phyloP scores from a whole-genome alignment of 495 filamentous ascomycete species.

The Penicillium argentinense region DNA sequence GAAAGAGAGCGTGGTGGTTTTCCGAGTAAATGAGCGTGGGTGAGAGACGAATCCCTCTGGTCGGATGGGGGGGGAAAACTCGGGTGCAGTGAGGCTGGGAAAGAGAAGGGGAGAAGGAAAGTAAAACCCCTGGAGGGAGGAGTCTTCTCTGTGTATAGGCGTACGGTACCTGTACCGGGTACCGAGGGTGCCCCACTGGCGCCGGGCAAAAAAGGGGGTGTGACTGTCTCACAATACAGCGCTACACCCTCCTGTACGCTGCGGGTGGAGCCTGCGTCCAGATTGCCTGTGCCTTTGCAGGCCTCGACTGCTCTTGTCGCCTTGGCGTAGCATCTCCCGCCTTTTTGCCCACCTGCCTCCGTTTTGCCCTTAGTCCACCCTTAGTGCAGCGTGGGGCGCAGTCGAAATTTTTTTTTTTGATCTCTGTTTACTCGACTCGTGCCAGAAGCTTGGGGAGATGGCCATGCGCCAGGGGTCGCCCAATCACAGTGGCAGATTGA shows the following conservation, averaged over 20 bases:
- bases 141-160: too few species aligned
- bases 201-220: slow-evolving; percentile 11
- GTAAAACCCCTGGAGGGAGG: slow-evolving; percentile 11
- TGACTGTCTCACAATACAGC: background rate
- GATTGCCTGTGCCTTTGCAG: too few species aligned
- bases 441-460: slow-evolving; percentile 6
- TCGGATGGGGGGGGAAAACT: slow-evolving; percentile 46
- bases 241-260: background rate
- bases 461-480: slow-evolving; percentile 12
- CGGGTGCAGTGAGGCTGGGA: slow-evolving; percentile 16
- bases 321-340: slow-evolving; percentile 8
- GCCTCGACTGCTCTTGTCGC: slow-evolving; percentile 5
- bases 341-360: background rate
- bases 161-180: too few species aligned
- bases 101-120: slow-evolving; percentile 22
- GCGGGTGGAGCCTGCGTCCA: background rate
- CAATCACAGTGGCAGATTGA: slow-evolving; percentile 11
- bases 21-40: slow-evolving; percentile 42
- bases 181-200: too few species aligned
- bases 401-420: background rate
- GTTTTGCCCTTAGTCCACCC: too few species aligned
- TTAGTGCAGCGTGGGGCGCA: slow-evolving; percentile 5
- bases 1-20: slow-evolving; percentile 32
- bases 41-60: slow-evolving; percentile 47
- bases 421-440: slow-evolving; percentile 6